These are phyloP conservation scores for Colletotrichum echinochloae DNA, from an alignment of 2,329 filamentous ascomycete genomes.

Conservation along the genomic window DNA sequence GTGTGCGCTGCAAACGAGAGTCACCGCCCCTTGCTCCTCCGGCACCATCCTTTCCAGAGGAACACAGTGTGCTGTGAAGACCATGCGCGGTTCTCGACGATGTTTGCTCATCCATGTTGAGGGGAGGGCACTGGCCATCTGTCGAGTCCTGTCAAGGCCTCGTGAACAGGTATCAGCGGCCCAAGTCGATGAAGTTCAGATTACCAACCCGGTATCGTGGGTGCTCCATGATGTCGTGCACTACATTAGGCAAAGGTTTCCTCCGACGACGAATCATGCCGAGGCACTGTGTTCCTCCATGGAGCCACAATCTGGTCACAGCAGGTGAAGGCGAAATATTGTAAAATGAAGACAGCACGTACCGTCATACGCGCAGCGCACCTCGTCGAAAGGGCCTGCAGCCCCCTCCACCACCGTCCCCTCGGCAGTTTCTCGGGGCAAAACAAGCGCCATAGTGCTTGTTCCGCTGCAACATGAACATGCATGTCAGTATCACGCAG, in stretches of 20 bases:
- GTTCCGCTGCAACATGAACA: not conserved
- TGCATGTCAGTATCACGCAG: not conserved
- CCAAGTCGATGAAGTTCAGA: not conserved
- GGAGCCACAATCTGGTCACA: slow-evolving; percentile 5
- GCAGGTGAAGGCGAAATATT: not conserved
- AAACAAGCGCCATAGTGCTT: not conserved
- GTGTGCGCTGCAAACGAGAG: slow-evolving; percentile 24
- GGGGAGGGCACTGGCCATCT: slow-evolving; percentile 27
- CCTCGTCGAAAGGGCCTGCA: not conserved
- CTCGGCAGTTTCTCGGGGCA: slow-evolving; percentile 19
- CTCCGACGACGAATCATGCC: not conserved
- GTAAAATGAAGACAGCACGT: not conserved
- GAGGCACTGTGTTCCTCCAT: not conserved
- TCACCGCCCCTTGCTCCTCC: slow-evolving; percentile 20
- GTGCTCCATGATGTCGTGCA: slow-evolving; percentile 15
- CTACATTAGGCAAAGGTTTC: slow-evolving; percentile 5
- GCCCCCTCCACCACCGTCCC: not conserved
- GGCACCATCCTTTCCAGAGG: not conserved
- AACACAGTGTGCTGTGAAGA: not conserved
- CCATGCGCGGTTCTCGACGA: not conserved
- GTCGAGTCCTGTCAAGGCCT: slow-evolving; percentile 1
- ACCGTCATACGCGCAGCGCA: not conserved
- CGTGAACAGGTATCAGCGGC: no score
- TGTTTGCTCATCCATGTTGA: not conserved
- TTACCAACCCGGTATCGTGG: slow-evolving; percentile 26